A percentile compares a stretch with the other conserved stretches of the same genome.
Conservation (phyloP, 2,329 filamentous ascomycete genomes). For the Pseudofabraea citricarpa region DNA sequence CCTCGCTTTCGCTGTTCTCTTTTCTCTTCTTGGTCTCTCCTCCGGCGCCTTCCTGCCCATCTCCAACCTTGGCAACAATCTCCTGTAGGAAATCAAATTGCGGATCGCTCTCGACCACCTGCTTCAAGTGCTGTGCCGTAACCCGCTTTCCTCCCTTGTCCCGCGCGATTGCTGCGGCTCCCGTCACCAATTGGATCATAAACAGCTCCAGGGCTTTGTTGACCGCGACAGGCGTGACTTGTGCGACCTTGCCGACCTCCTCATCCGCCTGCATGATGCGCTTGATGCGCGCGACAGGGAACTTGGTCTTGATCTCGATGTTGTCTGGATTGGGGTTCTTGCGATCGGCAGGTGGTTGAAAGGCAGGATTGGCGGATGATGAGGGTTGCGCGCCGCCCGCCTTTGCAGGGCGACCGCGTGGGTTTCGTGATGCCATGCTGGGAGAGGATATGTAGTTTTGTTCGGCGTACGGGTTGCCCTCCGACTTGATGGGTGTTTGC, state of each 20-base stretch:
- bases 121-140: conserved; percentile 85
- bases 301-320: conserved; percentile 86
- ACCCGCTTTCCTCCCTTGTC: conserved; percentile 84
- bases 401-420: conserved; percentile 5
- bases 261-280: conserved; percentile 99
- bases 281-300: conserved; percentile 96
- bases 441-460: conserved; percentile 3
- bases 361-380: background rate
- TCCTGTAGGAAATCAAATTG: conserved; percentile 93
- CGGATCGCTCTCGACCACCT: conserved; percentile 77
- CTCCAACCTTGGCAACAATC: conserved; percentile 80
- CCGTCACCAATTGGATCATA: conserved; percentile 90
- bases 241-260: conserved; percentile 95
- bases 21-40: conserved; percentile 20
- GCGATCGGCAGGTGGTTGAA: conserved; percentile 32
- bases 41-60: conserved; percentile 31
- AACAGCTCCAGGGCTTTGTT: conserved; percentile 94
- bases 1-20: conserved; percentile 18
- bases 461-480: conserved; percentile 4
- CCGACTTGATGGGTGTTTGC: conserved; percentile 10
- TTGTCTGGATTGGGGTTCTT: conserved; percentile 36
- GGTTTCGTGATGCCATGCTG: conserved; percentile 12
- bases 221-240: conserved; percentile 94
- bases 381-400: background rate
- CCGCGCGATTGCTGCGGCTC: conserved; percentile 79